Evolutionary conservation across 2,329 filamentous ascomycete species (phyloP).

Genomic region (Dothistroma septosporum): DNA sequence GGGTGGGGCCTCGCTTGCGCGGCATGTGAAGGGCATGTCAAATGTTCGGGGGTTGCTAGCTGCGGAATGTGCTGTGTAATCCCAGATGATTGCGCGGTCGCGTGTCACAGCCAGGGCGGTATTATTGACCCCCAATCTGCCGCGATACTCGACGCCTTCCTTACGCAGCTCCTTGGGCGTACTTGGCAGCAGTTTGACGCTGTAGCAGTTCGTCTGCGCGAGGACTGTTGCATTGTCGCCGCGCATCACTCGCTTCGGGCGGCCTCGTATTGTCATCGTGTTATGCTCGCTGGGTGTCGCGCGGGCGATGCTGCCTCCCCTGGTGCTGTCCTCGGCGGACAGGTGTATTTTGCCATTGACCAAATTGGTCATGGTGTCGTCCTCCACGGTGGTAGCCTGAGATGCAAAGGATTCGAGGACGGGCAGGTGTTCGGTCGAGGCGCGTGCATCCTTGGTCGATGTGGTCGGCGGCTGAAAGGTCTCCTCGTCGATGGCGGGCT

Average conservation of each 20-base stretch:
- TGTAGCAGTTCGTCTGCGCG: slow-evolving; percentile 81
- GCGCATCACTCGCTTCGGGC: slow-evolving; percentile 31
- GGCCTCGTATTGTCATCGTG: slow-evolving; percentile 24
- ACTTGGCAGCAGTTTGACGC: slow-evolving; percentile 76
- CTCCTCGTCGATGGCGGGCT: slow-evolving; percentile 38
- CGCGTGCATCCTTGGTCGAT: slow-evolving; percentile 8
- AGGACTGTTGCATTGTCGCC: slow-evolving; percentile 33
- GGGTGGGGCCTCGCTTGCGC: slow-evolving; percentile 67
- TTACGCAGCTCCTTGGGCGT: slow-evolving; percentile 70
- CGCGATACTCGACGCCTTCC: slow-evolving; percentile 56
- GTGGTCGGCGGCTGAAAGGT: slow-evolving; percentile 31
- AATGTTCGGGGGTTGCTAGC: slow-evolving; percentile 77
- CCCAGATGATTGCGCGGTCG: slow-evolving; percentile 83
- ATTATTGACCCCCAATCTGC: slow-evolving; percentile 18
- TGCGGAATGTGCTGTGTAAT: slow-evolving; percentile 62
- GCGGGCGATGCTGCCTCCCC: slow-evolving; percentile 8
- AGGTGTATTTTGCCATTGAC: slow-evolving; percentile 14
- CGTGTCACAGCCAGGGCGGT: slow-evolving; percentile 71
- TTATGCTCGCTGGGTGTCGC: slow-evolving; percentile 11
- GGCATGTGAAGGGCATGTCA: slow-evolving; percentile 68
- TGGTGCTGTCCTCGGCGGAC: slow-evolving; percentile 8
- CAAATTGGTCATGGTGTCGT: slow-evolving; percentile 3
- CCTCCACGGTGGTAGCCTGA: slow-evolving; percentile 6
- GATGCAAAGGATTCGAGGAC: slow-evolving; percentile 13
- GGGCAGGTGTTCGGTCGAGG: slow-evolving; percentile 16